Evolutionary conservation across 106 monocot genomes (phyloP), one percentile per base, ranked within the genome.

Genomic region (Alisma plantagoaquatica): DNA sequence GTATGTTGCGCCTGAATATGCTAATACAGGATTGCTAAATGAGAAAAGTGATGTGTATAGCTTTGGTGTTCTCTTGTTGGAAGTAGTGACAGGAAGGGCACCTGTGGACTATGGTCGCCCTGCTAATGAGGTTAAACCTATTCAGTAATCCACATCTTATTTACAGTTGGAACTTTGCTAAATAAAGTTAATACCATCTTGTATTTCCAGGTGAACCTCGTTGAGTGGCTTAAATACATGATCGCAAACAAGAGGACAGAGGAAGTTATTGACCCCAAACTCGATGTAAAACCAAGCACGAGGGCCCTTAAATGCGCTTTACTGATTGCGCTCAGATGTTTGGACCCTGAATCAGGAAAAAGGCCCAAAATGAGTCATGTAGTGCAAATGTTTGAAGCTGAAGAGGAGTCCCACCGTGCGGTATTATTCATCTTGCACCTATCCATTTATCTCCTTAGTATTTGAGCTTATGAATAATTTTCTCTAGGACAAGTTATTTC

Each of bases 161-260:
- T 12, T 6, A 14, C 21, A 46, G 18, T 20, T 46, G 16, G 6
- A 17, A 14, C 18, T 46, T 46, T 17, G 16, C 7, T 46, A 5
- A 5, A 17, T 12, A 46, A 5, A 17, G 6, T 46, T 12, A 5
- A 16, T 46, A 20, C 6, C 7, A 9, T 51, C 9, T 15, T 46
- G 46, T 23, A 49, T 26, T 26, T 49, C 7, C 47, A 81, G 81
- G 81, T 75, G 3, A 75, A 76, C 62, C 81, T 81, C 51, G 81
- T 81, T 27, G 81, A 82, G 33, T 82, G 81, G 81, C 67, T 82
- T 31, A 82, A 82, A 30, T 16, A 64, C 35, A 82, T 82, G 81
- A 73, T 82, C 0, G 81, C 65, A 24, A 73, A 31, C 27, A 63
- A 69, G 61, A 59, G 67, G 46, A 54, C 66, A 2, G 81, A 82